Evolutionary conservation across 2,329 filamentous ascomycete genomes (phyloP).

Genomic region (Helminthosporium solani): DNA sequence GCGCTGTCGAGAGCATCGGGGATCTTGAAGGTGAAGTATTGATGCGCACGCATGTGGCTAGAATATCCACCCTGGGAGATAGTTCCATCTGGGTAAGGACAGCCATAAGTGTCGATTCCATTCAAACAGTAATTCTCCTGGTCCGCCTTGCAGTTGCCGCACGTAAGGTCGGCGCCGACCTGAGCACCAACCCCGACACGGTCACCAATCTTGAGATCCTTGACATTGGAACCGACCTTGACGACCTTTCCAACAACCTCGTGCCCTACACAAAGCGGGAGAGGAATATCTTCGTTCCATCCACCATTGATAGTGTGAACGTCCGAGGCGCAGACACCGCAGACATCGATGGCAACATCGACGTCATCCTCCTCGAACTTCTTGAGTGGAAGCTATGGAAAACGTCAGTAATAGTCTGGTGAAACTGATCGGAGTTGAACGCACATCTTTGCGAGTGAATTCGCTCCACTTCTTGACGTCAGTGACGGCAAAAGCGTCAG

Average conservation of each 20-base stretch:
- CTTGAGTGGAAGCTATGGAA: slow-evolving; percentile 70
- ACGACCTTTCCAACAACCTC: slow-evolving; percentile 55
- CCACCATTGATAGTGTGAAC: slow-evolving; percentile 56
- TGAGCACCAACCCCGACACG: slow-evolving; percentile 55
- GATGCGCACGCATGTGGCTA: slow-evolving; percentile 69
- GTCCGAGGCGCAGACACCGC: slow-evolving; percentile 52
- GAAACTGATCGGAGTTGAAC: slow-evolving; percentile 36
- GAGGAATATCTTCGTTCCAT: slow-evolving; percentile 63
- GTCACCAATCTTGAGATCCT: slow-evolving; percentile 48
- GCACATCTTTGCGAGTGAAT: slow-evolving; percentile 59
- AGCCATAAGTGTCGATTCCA: slow-evolving; percentile 52
- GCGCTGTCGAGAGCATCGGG: slow-evolving; percentile 65
- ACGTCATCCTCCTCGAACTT: slow-evolving; percentile 85
- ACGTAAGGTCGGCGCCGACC: slow-evolving; percentile 52
- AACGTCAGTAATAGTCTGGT: slow-evolving; percentile 12
- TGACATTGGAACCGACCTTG: slow-evolving; percentile 53
- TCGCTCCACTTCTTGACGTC: slow-evolving; percentile 62
- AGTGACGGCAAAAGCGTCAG: slow-evolving; percentile 51
- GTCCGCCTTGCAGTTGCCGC: slow-evolving; percentile 53
- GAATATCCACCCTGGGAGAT: slow-evolving; percentile 67
- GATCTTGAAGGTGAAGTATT: slow-evolving; percentile 75
- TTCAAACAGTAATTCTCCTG: slow-evolving; percentile 57
- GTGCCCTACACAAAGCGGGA: slow-evolving; percentile 67
- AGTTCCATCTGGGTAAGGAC: slow-evolving; percentile 58
- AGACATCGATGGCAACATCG: slow-evolving; percentile 77